Evolutionary conservation across 805 yeast species (phyloP), one percentile per base, ranked within the genome.

Genomic region (Lipomyces yamadae): DNA sequence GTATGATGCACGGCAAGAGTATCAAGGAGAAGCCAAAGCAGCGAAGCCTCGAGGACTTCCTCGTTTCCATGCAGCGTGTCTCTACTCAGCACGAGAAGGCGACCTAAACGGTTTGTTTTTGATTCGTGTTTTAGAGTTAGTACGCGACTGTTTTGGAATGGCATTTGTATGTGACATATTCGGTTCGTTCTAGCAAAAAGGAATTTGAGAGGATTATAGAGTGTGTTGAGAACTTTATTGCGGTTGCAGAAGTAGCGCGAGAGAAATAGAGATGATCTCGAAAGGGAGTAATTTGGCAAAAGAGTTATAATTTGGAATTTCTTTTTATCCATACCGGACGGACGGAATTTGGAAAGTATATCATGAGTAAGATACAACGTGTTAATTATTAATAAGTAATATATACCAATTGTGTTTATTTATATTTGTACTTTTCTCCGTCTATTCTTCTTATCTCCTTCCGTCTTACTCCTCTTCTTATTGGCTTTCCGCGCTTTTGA

Each of bases 51-150:
- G 88, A 85, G 80, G 88, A 85, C 77, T 85, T 85, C 81, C 78
- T 85, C 73, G 84, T 84, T 63, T 83, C 87, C 73, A 84, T 85
- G 88, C 87, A 85, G 79, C 83, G 88, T 81, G 87, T 85, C 58
- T 85, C 88, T 67, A 85, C 88, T 76, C 88, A 84, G 79, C 88
- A 85, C 55, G 55, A 52, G 55, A 52, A 52, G 55, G 55, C 55
- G 32, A 29, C 55, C 8, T 52, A 32, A 52, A 24, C 33, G 33
- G 2, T 42, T 39, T 37, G 42, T 37, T 37, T 5, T 3, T 37
- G 42, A 10, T 37, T 37, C 13, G 2, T 10, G 42, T 37, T 42
- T 15, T n/a, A 15, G 48, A 15, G 18, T 42, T 15, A 5, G 15
- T n/a, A 8, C 10, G 48, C 48, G 48, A 18, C 7, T 42, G 8